Base-by-base conservation (phyloP, 768 basidiomycete genomes). In the Lanmaoa rubissima region DNA sequence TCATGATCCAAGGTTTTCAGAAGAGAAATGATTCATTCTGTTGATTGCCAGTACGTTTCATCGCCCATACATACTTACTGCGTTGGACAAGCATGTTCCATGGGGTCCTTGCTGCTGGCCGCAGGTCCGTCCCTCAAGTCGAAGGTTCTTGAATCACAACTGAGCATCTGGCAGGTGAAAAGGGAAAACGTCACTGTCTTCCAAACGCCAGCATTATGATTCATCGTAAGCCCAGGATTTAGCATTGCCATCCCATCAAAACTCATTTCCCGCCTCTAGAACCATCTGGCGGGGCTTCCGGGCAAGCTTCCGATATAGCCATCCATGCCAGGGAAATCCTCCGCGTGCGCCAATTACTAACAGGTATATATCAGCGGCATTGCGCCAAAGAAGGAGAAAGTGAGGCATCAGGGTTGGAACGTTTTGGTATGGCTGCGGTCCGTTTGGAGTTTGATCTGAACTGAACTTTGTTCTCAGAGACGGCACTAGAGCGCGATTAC, bases 191-290 rank as follows among this genome's bases (percentile, higher is more conserved):
- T 32, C 94, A 94, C 69, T 90, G 90, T 64, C 81, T 98, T 55
- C 93, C 94, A 13, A 91, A 98, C 69, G 88, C 94, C 19, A 92
- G 90, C 69, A 93, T 98, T 67, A 98, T 98, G 96, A 98, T 98
- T 53, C 96, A 98, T 72, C 96, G 95, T 96, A 70, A 67, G 85
- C 70, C 36, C 32, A 50, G 35, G 21, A 14, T 11, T 11, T 36
- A 35, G 54, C 49, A 39, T 36, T 35, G 26, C 28, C 26, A 28
- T 59, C 21, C 32, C 49, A 56, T 32, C 43, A 48, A 54, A 47
- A 45, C 56, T 62, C 14, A 65, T 41, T 51, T 21, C 34, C 44
- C 55, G 41, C 45, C 48, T 50, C 45, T 75, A 97, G 95, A 98
- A 73, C 96, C 96, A 0, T 96, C 94, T 36, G 96, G 96, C 53